These are phyloP conservation scores for Epichloe brachyelytri DNA, from an alignment of 2,329 filamentous ascomycete genomes.

Conservation along the genomic window DNA sequence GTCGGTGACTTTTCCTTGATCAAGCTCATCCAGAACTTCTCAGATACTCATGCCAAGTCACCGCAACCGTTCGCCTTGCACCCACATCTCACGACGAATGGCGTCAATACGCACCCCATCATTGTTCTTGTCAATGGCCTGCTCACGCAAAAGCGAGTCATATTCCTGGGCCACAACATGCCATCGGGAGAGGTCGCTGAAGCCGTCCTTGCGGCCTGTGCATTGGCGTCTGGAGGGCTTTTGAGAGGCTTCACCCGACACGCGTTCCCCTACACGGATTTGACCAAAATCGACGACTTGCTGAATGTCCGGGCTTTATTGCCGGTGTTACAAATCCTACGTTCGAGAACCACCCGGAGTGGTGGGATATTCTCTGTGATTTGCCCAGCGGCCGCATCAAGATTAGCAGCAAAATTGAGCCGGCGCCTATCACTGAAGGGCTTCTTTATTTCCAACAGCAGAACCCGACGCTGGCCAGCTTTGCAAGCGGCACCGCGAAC, in stretches of 20 bases:
- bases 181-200: constrained; percentile 94
- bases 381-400: constrained; percentile 85
- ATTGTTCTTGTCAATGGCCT: constrained; percentile 91
- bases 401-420: constrained; percentile 80
- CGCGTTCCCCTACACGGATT: constrained; percentile 94
- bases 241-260: constrained; percentile 88
- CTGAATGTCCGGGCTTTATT: constrained; percentile 92
- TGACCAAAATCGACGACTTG: constrained; percentile 94
- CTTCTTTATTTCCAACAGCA: constrained; percentile 79
- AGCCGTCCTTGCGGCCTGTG: constrained; percentile 94
- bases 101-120: constrained; percentile 80
- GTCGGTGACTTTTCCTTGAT: constrained; percentile 96
- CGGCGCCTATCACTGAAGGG: constrained; percentile 70
- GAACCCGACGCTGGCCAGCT: constrained; percentile 42
- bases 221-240: constrained; percentile 83
- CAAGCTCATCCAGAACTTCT: constrained; percentile 93
- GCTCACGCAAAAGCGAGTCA: constrained; percentile 88
- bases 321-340: constrained; percentile 95
- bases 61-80: constrained; percentile 79
- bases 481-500: constrained; percentile 29
- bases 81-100: constrained; percentile 85
- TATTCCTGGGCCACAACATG: constrained; percentile 90
- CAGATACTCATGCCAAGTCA: constrained; percentile 65
- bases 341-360: constrained; percentile 87
- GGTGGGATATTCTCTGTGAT: constrained; percentile 97